These are phyloP conservation scores for Skeletonema costatum DNA, from an alignment of 108 stramenopile genomes.

Conservation along the genomic window DNA sequence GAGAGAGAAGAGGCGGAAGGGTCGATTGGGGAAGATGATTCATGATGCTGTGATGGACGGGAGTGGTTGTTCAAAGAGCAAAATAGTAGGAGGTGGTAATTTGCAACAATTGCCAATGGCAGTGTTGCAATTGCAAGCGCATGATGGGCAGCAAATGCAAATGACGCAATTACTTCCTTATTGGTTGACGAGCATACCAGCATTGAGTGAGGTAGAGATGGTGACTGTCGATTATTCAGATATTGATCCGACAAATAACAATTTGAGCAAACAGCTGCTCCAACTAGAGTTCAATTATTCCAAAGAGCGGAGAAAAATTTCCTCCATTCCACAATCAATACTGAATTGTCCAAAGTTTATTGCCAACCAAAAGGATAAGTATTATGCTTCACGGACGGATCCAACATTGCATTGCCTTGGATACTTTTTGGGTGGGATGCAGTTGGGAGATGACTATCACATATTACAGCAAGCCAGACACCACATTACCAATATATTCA, in stretches of 20 bases:
- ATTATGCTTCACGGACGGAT: neutral
- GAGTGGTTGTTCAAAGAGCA: slow-evolving; percentile 3
- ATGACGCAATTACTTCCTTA: slow-evolving; percentile 25
- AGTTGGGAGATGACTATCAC: slow-evolving; percentile 6
- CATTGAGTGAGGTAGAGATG: slow-evolving; percentile 12
- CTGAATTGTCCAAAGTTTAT: slow-evolving; percentile 1
- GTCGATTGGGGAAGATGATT: slow-evolving; percentile 14
- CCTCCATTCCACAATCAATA: neutral
- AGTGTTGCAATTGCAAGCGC: slow-evolving; percentile 29
- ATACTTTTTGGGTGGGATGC: slow-evolving; percentile 34
- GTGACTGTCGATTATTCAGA: slow-evolving; percentile 23
- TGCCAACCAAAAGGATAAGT: slow-evolving; percentile 6
- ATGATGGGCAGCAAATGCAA: slow-evolving; percentile 1
- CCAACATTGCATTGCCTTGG: slow-evolving; percentile 26
- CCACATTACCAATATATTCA: slow-evolving; percentile 15
- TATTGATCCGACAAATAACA: neutral
- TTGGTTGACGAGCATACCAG: slow-evolving; percentile 37
- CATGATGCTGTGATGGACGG: slow-evolving; percentile 1
- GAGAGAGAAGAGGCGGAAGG: slow-evolving; percentile 26
- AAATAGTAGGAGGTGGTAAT: neutral
- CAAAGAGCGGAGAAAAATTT: neutral
- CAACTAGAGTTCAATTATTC: neutral
- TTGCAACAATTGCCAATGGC: slow-evolving; percentile 13
- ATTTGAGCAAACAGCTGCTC: neutral
- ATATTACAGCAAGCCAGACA: slow-evolving; percentile 9